Evolutionary conservation across 257 asterid species (phyloP).

Genomic region (Nemophila menziesii): DNA sequence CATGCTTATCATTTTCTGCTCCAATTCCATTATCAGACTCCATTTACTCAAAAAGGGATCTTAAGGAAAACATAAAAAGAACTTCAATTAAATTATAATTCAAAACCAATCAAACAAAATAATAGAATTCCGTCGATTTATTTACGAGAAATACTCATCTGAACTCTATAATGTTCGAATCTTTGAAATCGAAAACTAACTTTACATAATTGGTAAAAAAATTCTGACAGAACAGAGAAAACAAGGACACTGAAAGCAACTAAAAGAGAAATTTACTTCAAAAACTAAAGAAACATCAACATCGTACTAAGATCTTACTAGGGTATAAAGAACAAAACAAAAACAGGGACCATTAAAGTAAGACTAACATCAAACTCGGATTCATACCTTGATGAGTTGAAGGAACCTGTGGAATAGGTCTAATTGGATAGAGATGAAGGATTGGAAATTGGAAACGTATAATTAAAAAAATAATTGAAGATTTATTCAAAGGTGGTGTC

Average conservation of each 20-base stretch:
- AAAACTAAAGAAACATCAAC: neutral
- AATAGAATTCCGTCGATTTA: neutral
- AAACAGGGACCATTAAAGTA: neutral
- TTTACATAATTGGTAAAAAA: no score
- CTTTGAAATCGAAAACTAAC: neutral
- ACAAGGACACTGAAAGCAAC: neutral
- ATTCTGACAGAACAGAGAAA: neutral
- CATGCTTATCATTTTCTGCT: slow-evolving; percentile 30
- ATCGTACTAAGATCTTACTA: neutral
- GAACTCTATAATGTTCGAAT: no score
- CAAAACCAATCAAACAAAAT: neutral
- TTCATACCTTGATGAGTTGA: neutral
- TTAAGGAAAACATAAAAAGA: neutral
- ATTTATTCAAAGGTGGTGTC: neutral
- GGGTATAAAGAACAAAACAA: neutral
- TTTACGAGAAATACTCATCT: no score
- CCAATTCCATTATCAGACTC: slow-evolving; percentile 45
- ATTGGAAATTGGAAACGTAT: neutral
- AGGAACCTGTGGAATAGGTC: no score
- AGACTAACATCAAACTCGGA: neutral
- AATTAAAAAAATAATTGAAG: neutral
- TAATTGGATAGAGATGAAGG: neutral
- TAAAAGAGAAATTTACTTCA: neutral
- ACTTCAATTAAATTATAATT: neutral
- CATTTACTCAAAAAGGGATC: slow-evolving; percentile 19